Evolutionary conservation across 2,329 filamentous ascomycete genomes (phyloP).

Genomic region (Sporothrix curviconia): DNA sequence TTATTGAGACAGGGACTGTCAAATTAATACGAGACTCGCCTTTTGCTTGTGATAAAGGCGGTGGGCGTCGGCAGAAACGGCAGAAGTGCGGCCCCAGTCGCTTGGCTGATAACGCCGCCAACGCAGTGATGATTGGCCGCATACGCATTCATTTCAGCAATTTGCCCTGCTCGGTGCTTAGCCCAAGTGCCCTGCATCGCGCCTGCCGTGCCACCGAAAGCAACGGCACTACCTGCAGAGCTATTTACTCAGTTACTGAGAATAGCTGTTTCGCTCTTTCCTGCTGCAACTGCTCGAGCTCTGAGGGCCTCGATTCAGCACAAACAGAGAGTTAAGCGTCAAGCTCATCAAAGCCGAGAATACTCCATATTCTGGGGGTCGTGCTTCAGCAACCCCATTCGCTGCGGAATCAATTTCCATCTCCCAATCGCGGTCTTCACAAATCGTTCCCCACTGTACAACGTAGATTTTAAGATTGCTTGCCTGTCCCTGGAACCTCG

Average conservation of each 20-base stretch:
- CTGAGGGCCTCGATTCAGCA: no score
- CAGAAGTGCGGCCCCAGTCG: slow-evolving; percentile 3
- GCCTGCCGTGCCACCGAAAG: slow-evolving; percentile 8
- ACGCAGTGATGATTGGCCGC: slow-evolving; percentile 12
- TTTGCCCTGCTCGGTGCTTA: background rate
- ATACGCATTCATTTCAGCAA: slow-evolving; percentile 10
- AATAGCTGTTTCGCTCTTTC: background rate
- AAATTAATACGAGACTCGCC: background rate
- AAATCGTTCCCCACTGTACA: background rate
- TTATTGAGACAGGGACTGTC: background rate
- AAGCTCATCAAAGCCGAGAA: no score
- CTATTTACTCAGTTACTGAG: no score
- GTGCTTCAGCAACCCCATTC: no score
- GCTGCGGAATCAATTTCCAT: background rate
- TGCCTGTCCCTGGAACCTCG: background rate
- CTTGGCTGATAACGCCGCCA: no score
- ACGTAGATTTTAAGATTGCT: slow-evolving; percentile 7
- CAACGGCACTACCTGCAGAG: no score
- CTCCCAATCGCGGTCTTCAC: background rate
- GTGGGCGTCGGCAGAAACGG: slow-evolving; percentile 5
- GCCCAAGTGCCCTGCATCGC: slow-evolving; percentile 8
- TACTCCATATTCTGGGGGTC: no score
- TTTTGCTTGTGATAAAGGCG: slow-evolving; percentile 15
- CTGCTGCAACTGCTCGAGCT: background rate
- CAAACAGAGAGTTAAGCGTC: no score